A percentile compares a stretch with the other conserved stretches of the same genome.
These are phyloP conservation scores for Beauveria pseudobassiana DNA, from an alignment of 2,329 filamentous ascomycete species.

Conservation along the genomic window DNA sequence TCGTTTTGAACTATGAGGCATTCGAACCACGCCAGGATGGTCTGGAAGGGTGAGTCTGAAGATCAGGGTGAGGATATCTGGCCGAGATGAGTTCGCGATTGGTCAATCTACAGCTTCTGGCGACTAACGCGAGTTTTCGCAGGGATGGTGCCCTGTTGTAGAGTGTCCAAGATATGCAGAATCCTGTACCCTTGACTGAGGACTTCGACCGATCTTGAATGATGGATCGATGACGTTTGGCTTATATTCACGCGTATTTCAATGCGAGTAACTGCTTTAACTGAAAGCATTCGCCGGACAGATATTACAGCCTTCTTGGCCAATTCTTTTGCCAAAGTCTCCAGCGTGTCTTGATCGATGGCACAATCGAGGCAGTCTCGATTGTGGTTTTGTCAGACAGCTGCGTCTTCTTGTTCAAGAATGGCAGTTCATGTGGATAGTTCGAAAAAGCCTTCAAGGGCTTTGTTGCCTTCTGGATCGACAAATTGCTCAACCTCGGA, in stretches of 20 bases:
- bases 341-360: conserved; percentile 52
- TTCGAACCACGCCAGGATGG: too few relatives aligned
- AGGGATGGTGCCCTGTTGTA: too few relatives aligned
- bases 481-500: conserved; percentile 65
- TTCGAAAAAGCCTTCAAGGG: conserved; percentile 54
- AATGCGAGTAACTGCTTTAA: conserved; percentile 39
- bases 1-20: too few relatives aligned
- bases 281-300: conserved; percentile 12
- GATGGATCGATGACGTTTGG: conserved; percentile 92
- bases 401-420: conserved; percentile 55
- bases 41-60: too few relatives aligned
- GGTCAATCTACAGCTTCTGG: too few relatives aligned
- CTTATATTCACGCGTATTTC: conserved; percentile 73
- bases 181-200: not conserved
- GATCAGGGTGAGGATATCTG: too few relatives aligned
- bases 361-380: conserved; percentile 48
- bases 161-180: too few relatives aligned
- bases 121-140: too few relatives aligned
- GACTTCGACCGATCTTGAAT: conserved; percentile 68
- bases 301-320: conserved; percentile 10
- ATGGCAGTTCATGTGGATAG: conserved; percentile 53
- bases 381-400: conserved; percentile 52
- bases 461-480: conserved; percentile 55
- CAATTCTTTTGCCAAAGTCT: conserved; percentile 38
- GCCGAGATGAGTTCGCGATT: too few relatives aligned